Base-by-base conservation (phyloP, 139 green algal genomes). In the Pleodorina starrii region DNA sequence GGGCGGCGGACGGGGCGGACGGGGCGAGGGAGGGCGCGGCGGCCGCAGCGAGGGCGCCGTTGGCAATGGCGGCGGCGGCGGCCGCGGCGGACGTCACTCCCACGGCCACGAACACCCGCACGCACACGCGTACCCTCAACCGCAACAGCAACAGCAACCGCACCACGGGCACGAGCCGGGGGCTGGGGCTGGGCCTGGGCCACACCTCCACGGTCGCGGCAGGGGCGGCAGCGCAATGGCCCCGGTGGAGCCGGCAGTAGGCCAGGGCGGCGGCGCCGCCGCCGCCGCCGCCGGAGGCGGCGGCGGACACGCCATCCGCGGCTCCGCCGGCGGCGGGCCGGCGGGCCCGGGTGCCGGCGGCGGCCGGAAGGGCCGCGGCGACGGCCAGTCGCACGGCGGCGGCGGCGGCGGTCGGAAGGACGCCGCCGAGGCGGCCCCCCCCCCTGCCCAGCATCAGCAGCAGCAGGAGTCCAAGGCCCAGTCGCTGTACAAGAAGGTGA, bases 401-500 rank as follows among this genome's bases (percentile, higher is more conserved):
- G n/a, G n/a, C n/a, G n/a, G n/a, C 38, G 68, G 35, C 21, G 19
- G 1, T 10, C 36, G 25, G 6, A 76, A 76, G 68, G 36, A 76
- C 19, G 68, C 35, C 25, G 35, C 68, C 5, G 40, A 84, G 59
- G 25, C 46, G 59, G 25, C 63, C 38, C 40, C n/a, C n/a, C n/a
- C n/a, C n/a, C n/a, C n/a, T n/a, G n/a, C n/a, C n/a, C n/a, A n/a
- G n/a, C n/a, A n/a, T n/a, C n/a, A n/a, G n/a, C n/a, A n/a, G n/a
- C n/a, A n/a, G n/a, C n/a, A 76, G 1, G 87, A 87, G 66, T 84
- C 77, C 25, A 83, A 83, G 46, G 87, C 36, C 0, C 87, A 91
- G 87, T 12, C 29, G 29, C 69, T 91, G 50, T 91, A 85, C 69
- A 87, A 88, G 68, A 84, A 88, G 79, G 43, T 85, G 17, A 32